Base-by-base conservation (phyloP, 164 flowering plant species). In the Stephania japonica region DNA sequence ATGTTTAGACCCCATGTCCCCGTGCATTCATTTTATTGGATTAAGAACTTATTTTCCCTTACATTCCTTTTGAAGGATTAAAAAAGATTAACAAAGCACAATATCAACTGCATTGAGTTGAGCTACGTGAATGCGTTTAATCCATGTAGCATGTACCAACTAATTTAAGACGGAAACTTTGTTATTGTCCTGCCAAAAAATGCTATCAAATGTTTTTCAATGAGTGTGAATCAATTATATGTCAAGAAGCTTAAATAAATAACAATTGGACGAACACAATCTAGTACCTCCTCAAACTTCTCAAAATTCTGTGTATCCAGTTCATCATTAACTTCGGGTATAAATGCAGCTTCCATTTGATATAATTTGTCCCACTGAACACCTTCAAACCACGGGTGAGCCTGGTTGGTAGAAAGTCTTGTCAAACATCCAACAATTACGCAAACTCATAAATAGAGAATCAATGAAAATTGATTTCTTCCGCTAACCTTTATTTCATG, bases 401-500 rank as follows among this genome's bases (percentile, higher is more conserved):
- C 83, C 85, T 82, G 63, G 2, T 32, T 32, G 47, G 61, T 65
- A 49, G n/a, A 49, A 44, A 42, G 25, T 11, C 73, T 50, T 49
- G 42, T 69, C 76, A 75, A 32, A 24, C 41, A 72, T 49, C 50
- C 18, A 8, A 42, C 8, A 26, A n/a, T 72, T 21, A 11, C 4
- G 41, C 23, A 25, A 69, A 42, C 47, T n/a, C 38, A n/a, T 53
- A 65, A 64, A 47, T 2, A 26, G 23, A 10, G 44, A 56, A 71
- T 27, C 56, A 44, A 7, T 1, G 53, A 1, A n/a, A 43, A 23
- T 2, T 11, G 6, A 32, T 5, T 7, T 38, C 62, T n/a, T 19
- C n/a, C 23, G 74, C 69, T 68, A 27, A 85, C 87, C 76, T 83
- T 85, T 70, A 85, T 83, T 78, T 89, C 92, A 80, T 83, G 72